Percentiles rank a stretch among this genome's conserved stretches.
These are phyloP conservation scores for Aspergillus intermedius DNA, from an alignment of 2,329 filamentous ascomycete species.

Conservation along the genomic window DNA sequence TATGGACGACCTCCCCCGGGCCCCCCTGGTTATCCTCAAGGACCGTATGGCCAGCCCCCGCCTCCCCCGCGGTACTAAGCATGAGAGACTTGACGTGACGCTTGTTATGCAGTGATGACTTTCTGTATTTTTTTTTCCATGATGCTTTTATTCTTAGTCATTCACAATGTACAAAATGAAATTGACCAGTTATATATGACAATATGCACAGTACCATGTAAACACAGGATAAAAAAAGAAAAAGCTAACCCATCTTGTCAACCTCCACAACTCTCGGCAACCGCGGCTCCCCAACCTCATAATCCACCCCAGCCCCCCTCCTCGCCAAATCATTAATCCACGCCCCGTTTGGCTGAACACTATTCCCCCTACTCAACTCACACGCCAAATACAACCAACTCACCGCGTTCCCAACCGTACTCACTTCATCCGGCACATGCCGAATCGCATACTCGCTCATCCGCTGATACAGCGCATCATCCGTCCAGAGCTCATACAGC, in stretches of 20 bases:
- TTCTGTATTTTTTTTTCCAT: background rate
- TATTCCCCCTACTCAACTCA: constrained; percentile 54
- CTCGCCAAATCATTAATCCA: constrained; percentile 73
- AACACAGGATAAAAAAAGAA: background rate
- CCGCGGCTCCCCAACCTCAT: constrained; percentile 53
- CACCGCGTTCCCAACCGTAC: constrained; percentile 71
- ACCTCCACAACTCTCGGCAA: constrained; percentile 38
- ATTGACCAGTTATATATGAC: background rate
- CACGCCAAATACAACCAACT: constrained; percentile 72
- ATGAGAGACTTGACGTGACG: background rate
- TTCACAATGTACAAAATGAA: background rate
- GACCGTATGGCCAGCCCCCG: constrained; percentile 16
- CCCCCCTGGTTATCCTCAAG: constrained; percentile 13
- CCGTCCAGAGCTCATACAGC: constrained; percentile 59
- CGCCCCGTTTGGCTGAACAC: constrained; percentile 52
- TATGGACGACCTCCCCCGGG: constrained; percentile 16
- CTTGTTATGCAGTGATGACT: background rate
- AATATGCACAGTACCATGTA: background rate
- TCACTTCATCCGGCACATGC: constrained; percentile 73
- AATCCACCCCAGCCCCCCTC: constrained; percentile 55
- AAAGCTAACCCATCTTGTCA: constrained; percentile 17
- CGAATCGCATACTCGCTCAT: constrained; percentile 60
- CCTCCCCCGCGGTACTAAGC: constrained; percentile 20
- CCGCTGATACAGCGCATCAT: constrained; percentile 56
- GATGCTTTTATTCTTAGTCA: background rate